phyloP scores from a whole-genome alignment of 2,329 filamentous ascomycete genomes.

The Aspergillus ibericus region DNA sequence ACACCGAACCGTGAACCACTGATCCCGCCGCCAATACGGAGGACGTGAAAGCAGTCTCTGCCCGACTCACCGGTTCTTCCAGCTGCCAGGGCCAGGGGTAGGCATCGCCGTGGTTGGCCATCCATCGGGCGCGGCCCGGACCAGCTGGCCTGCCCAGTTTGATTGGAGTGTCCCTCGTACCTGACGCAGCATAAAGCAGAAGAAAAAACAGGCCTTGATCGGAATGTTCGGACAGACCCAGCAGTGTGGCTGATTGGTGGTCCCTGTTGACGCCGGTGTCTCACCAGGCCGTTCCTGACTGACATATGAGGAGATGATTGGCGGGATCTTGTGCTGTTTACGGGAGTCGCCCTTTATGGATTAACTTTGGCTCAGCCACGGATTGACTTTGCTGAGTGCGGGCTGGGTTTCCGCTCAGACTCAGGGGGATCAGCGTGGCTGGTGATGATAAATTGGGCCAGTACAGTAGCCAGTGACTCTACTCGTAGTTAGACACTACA shows the following conservation, averaged over 20 bases:
- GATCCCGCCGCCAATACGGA: background rate
- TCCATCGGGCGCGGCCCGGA: background rate
- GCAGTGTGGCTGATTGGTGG: constrained; percentile 5
- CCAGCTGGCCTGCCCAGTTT: background rate
- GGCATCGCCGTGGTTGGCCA: background rate
- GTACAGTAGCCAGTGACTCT: too few relatives aligned
- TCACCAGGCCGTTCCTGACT: background rate
- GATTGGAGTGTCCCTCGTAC: background rate
- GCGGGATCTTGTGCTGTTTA: background rate
- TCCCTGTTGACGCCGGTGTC: constrained; percentile 1
- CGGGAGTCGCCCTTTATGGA: too few relatives aligned
- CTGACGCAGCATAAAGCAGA: background rate
- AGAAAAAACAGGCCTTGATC: background rate
- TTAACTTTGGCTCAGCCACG: constrained; percentile 5
- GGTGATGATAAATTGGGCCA: too few relatives aligned
- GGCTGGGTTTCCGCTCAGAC: background rate
- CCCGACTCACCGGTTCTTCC: constrained; percentile 1
- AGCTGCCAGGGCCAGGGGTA: too few relatives aligned
- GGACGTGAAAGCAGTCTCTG: background rate
- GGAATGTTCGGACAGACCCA: background rate
- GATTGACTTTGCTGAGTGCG: background rate
- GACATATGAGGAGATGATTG: background rate
- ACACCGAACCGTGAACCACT: background rate
- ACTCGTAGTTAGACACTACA: too few relatives aligned
- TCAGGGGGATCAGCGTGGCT: background rate